A percentile compares a stretch with the other conserved stretches of the same genome.
Conservation (phyloP, 306 rosid genomes). For the Nissolia schottii region DNA sequence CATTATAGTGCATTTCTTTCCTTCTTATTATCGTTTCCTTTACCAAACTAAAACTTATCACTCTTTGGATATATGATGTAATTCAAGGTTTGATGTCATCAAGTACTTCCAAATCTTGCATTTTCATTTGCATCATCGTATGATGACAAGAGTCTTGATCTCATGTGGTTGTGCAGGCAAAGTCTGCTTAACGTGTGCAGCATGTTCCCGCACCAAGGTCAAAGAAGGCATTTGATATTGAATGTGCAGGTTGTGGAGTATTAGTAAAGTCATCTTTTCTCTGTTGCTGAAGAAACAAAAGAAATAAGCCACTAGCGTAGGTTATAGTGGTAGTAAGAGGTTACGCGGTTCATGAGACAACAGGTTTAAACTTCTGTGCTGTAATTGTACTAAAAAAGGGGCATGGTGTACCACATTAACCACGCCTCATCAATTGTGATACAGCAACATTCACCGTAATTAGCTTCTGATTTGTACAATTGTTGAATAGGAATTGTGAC, state of each 20-base stretch:
- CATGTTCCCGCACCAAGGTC: conserved; percentile 42
- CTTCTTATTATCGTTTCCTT: not conserved
- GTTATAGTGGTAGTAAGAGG: not conserved
- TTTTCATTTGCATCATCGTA: conserved; percentile 11
- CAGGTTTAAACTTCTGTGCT: not conserved
- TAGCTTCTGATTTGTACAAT: not conserved
- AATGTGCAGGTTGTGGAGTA: conserved; percentile 35
- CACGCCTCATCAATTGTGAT: not conserved
- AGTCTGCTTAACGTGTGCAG: conserved; percentile 45
- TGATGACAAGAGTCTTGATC: conserved; percentile 13
- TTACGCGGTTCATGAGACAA: not conserved
- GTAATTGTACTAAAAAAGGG: not conserved
- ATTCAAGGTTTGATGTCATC: not conserved
- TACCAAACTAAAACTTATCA: not conserved
- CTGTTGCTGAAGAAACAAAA: not conserved
- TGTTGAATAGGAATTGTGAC: not conserved
- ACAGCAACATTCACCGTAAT: not conserved
- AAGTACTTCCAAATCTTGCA: not conserved
- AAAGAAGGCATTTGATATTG: conserved; percentile 34
- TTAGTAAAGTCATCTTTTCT: conserved; percentile 9
- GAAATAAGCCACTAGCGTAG: not conserved
- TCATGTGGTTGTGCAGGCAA: conserved; percentile 47
- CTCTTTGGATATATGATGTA: not conserved
- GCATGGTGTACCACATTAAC: not conserved
- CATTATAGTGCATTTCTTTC: not conserved